phyloP scores from a whole-genome alignment of 768 basidiomycete species.

The Dioszegia aurantiaca region DNA sequence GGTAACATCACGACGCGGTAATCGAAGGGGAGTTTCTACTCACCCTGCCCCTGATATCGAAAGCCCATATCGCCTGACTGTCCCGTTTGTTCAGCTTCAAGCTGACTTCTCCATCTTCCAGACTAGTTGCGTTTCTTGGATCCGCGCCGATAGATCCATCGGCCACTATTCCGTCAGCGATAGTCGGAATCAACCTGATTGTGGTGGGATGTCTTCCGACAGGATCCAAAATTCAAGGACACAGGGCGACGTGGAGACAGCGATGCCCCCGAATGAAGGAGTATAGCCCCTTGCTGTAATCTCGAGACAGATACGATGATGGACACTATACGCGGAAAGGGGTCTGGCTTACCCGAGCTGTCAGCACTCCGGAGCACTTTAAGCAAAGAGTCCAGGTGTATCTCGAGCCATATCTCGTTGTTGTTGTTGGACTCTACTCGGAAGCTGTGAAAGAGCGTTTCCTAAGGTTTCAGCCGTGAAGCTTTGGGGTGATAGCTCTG shows the following conservation, averaged over 20 bases:
- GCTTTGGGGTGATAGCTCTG: background rate
- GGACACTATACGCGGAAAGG: too few relatives aligned
- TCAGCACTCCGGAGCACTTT: constrained; percentile 49
- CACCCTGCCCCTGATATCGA: constrained; percentile 45
- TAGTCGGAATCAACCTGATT: too few relatives aligned
- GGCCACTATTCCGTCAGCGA: background rate
- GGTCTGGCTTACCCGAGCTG: constrained; percentile 28
- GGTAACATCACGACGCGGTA: too few relatives aligned
- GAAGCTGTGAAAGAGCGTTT: constrained; percentile 43
- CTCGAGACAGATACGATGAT: too few relatives aligned
- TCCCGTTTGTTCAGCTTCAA: constrained; percentile 47
- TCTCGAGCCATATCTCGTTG: constrained; percentile 51
- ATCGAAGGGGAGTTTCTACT: constrained; percentile 9
- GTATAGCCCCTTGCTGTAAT: too few relatives aligned
- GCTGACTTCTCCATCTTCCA: constrained; percentile 39
- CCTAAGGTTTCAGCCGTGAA: constrained; percentile 19
- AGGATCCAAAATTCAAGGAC: too few relatives aligned
- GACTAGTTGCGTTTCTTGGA: constrained; percentile 18
- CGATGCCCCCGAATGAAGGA: too few relatives aligned
- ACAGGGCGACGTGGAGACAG: too few relatives aligned
- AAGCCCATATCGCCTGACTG: constrained; percentile 45
- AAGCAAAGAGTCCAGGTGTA: constrained; percentile 41
- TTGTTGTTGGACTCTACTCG: constrained; percentile 48
- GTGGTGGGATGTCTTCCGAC: too few relatives aligned
- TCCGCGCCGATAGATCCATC: background rate